Base-by-base conservation (phyloP, 1,139 yeast genomes). In the Entelexis sorbosivorans region DNA sequence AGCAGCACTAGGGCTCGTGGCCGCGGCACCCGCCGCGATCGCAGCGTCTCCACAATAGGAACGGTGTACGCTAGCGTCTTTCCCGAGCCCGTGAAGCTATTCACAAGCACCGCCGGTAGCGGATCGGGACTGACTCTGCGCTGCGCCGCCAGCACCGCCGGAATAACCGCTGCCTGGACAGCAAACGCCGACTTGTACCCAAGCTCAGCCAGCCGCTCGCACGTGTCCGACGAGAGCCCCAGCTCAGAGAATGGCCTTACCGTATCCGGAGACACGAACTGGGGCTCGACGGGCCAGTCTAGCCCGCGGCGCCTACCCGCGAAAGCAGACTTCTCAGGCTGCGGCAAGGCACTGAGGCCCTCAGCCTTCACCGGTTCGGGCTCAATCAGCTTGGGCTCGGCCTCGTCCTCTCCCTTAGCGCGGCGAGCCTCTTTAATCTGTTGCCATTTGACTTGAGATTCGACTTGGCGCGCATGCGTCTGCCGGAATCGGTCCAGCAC, bases 81-180 rank as follows among this genome's bases (percentile, higher is more conserved):
- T 62, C 99, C 99, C 0, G 95, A 84, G 49, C 99, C 99, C 0
- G 99, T 91, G 5, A 94, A 79, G 1, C 98, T 95, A 65, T 91
- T 89, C 5, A 91, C 95, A 47, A 91, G 70, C 17, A 88, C 68
- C 64, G 91, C 95, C 7, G 61, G 61, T 49, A 65, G 64, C 14
- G 68, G 63, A 43, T 69, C 73, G 1, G 94, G 93, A 44, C 75
- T 72, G n/a, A 80, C 61, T 50, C 64, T 68, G 36, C 64, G 59
- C 14, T 73, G 71, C 55, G 80, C 84, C 10, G 9, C 19, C 32
- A 84, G 62, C 28, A 86, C 64, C 22, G 75, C 64, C 13, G 81
- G 76, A 48, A 85, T 70, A 1, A 85, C 84, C 1, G 81, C 75
- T 0, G 80, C 69, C 64, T 87, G 96, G 9, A 87, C 89, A 0